These are phyloP conservation scores for Kwoniella sp. DNA, from an alignment of 768 basidiomycete genomes.

Conservation along the genomic window DNA sequence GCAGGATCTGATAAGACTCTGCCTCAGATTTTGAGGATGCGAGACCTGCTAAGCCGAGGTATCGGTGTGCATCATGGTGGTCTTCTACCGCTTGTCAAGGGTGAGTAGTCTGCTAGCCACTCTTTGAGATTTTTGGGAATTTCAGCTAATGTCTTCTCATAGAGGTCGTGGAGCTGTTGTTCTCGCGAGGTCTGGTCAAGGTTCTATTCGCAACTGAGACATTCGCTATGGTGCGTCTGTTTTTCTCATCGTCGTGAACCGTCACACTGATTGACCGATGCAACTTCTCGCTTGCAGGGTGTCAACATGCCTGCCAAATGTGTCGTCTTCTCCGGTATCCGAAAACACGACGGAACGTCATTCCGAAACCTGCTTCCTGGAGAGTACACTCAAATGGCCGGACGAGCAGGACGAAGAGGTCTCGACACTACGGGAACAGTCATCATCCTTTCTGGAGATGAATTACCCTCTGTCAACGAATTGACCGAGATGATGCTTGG, in stretches of 20 bases:
- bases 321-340: conserved; percentile 91
- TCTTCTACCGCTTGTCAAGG: conserved; percentile 92
- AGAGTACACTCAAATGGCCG: conserved; percentile 99
- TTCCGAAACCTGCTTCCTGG: conserved; percentile 65
- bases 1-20: conserved; percentile 86
- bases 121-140: background rate
- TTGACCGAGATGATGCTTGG: conserved; percentile 91
- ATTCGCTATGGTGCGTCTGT: conserved; percentile 82
- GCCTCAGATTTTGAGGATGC: conserved; percentile 89
- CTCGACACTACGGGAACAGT: conserved; percentile 94
- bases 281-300: conserved; percentile 64
- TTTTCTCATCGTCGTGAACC: background rate
- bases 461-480: conserved; percentile 79
- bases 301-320: conserved; percentile 99
- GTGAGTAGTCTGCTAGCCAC: conserved; percentile 57
- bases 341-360: conserved; percentile 90
- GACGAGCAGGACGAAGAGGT: conserved; percentile 93
- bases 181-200: conserved; percentile 93
- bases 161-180: conserved; percentile 92
- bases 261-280: background rate
- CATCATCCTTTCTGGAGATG: conserved; percentile 76
- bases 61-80: conserved; percentile 99
- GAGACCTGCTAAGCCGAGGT: conserved; percentile 83
- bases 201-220: conserved; percentile 98
- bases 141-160: conserved; percentile 15